Percentiles rank a stretch among this genome's conserved stretches.
These are phyloP conservation scores for Leucocoprinus leucothites DNA, from an alignment of 768 basidiomycete genomes.

Conservation along the genomic window DNA sequence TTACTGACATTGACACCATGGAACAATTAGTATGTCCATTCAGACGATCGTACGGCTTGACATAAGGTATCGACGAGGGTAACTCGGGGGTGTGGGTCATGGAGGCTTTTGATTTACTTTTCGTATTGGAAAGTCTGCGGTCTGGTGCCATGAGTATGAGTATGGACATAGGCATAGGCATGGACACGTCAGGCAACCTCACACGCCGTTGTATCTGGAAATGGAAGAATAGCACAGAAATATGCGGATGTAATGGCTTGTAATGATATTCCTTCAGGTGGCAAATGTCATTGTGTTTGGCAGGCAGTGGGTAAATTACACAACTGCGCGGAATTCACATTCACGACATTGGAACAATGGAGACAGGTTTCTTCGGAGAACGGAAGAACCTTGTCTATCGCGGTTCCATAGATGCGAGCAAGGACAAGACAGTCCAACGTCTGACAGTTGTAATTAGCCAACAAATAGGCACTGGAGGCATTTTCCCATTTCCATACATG, in stretches of 20 bases:
- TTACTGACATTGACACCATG: not conserved
- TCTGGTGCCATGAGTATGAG: not conserved
- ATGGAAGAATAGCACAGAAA: constrained; percentile 7
- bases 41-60: not conserved
- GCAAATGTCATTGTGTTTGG: constrained; percentile 7
- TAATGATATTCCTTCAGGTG: not conserved
- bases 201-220: constrained; percentile 5
- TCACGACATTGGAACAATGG: constrained; percentile 3
- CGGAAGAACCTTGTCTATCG: not conserved
- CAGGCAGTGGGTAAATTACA: constrained; percentile 11
- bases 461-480: not conserved
- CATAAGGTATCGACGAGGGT: not conserved
- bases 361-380: not conserved
- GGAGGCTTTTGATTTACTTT: not conserved
- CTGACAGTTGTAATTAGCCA: not conserved
- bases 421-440: not conserved
- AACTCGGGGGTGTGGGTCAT: constrained; percentile 8
- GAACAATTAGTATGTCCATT: not conserved
- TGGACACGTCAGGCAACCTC: not conserved
- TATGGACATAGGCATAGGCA: not conserved
- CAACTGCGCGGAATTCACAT: too few species aligned
- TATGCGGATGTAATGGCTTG: not conserved
- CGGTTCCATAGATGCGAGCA: not conserved
- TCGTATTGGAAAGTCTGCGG: not conserved
- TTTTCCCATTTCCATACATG: too few species aligned